Base-by-base conservation (phyloP, 1,284 basidiomycete genomes). In the Mycosarcoma mackinlayi region DNA sequence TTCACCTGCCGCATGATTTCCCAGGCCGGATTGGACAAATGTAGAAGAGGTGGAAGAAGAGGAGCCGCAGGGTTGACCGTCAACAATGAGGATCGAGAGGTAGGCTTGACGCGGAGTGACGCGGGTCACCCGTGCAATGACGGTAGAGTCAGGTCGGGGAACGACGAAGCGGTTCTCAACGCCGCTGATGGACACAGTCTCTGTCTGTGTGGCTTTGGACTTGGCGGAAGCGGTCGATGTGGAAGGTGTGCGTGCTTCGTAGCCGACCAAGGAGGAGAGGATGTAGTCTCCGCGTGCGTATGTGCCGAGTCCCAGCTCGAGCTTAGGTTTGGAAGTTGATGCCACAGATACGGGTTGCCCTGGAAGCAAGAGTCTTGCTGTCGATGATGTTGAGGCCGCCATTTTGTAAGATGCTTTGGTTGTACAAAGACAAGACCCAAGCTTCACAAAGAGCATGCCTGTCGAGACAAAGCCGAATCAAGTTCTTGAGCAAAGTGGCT, bases 51-150 rank as follows among this genome's bases (percentile, higher is more conserved):
- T 54, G 25, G 54, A 60, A 10, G 60, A 62, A 0, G 68, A 63
- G 1, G 72, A 56, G 24, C 74, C 74, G 42, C 76, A 78, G 1
- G 94, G 93, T n/a, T 91, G 86, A 18, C 91, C 92, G 79, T 96
- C 92, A 27, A 97, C 93, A 13, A 94, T 90, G 33, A 90, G 88
- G 70, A 98, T 94, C 1, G 91, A 90, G 10, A 98, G 84, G 52
- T 89, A 88, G 1, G 95, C 95, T 83, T 96, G 93, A 58, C 89
- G 85, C 1, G 94, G 91, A 0, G 92, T 93, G 25, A 98, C 86
- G 11, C 94, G 89, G 6, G 91, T 92, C 23, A 98, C 87, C 50
- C 88, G 88, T 16, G 92, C 93, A 27, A 94, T 87, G 30, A 80
- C 76, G 24, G 62, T 70, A n/a, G 74, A 75, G n/a, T 70, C 73